Evolutionary conservation across 2,329 filamentous ascomycete species (phyloP), one percentile per base, ranked within the genome.

Genomic region (Thielaviopsis populi): DNA sequence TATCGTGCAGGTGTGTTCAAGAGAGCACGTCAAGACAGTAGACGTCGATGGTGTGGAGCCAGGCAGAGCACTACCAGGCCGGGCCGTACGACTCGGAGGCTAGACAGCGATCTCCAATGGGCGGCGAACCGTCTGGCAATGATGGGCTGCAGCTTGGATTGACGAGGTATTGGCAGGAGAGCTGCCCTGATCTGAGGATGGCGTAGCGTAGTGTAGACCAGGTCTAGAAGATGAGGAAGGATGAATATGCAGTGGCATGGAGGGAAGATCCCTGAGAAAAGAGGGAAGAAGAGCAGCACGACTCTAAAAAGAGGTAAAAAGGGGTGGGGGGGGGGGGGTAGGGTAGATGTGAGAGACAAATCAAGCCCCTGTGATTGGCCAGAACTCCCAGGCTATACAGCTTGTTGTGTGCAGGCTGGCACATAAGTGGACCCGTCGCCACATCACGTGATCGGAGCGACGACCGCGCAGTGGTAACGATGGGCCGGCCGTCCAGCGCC

Each of bases 381-480:
- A 24, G 46, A 24, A 50, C 17, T 17, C 22, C 5, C 11, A 27
- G 33, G 33, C 33, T 37, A 8, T 8, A 6, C 33, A 37, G 4
- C 33, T 37, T 37, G 6, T 37, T 27, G 3, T 17, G 24, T 50
- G 22, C 19, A 22, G 22, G 22, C 15, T 11, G 22, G 46, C 8
- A 24, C 2, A 15, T 24, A 27, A 13, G 46, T 27, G 46, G 22
- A 8, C 33, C 33, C 7, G 46, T 27, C 46, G 22, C 7, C 3
- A 50, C 27, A 56, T 56, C 53, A 56, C 53, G 53, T 56, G 53
- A 56, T 22, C 53, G 53, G 53, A 56, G n/a, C 17, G 3, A n/a
- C 30, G 30, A 56, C 53, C 27, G 53, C 27, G 10, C 53, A 46
- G 33, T 50, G 6, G 53, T 11, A 56, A 27, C 53, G 19, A 5